Base-by-base conservation (phyloP, 192 early-diverging fungal species). In the Podila clonocystis region DNA sequence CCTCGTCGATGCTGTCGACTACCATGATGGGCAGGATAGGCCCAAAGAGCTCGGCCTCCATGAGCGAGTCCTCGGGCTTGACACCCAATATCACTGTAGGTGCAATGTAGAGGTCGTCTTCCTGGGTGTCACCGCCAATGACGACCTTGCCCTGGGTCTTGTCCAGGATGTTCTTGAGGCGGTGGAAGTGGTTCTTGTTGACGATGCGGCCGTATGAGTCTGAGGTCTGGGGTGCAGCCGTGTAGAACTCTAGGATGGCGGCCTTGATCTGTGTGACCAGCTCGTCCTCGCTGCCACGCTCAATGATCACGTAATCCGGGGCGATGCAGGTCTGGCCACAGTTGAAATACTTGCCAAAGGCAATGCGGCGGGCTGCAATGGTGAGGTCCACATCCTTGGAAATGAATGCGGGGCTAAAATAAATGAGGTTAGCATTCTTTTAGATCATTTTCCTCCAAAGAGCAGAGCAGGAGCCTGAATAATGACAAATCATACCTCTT, bases 11-110 rank as follows among this genome's bases (percentile, higher is more conserved):
- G 29, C 82, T 84, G 67, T 91, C 87, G 61, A 91, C 90, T 4
- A 87, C 73, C 28, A 97, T 60, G 63, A 99, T 86, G 19, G 95
- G 95, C 66, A 99, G 78, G 38, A 97, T 78, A 5, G 97, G 97
- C 24, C 95, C 97, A 88, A 99, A 98, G 50, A 99, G 75, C 82
- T 99, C 97, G 31, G 91, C 91, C 24, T 85, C 60, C 96, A 97
- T 95, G 65, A 94, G 79, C 9, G 74, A 62, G 52, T 89, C 85
- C 71, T 86, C 85, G 11, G 87, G 73, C 8, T 74, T 55, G 22
- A 98, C 94, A 26, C 93, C 88, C 12, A 90, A 82, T n/a, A 99
- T 72, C 22, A 98, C 71, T 9, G 94, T 96, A 2, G 94, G 95
- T n/a, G 90, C 89, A 52, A 99, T 87, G 82, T 87, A 99, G 19